phyloP scores from a whole-genome alignment of 2,329 filamentous ascomycete genomes.

The Penicillium sp. region DNA sequence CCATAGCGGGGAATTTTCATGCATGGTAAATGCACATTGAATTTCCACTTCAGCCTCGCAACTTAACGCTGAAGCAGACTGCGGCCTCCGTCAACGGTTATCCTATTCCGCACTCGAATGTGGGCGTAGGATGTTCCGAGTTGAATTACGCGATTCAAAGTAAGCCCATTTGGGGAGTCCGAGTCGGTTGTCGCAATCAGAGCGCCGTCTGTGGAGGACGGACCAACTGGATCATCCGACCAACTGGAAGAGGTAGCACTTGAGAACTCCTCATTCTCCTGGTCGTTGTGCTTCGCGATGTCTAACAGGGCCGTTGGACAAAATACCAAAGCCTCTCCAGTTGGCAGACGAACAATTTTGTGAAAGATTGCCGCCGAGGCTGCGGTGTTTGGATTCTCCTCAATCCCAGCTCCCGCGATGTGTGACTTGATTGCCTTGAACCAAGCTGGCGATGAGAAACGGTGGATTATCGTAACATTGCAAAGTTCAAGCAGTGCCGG shows the following conservation, averaged over 20 bases:
- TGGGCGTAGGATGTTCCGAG: neutral
- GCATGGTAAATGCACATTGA: neutral
- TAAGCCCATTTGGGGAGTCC: neutral
- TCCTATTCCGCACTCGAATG: slow-evolving; percentile 4
- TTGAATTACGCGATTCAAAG: neutral
- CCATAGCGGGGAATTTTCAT: neutral
- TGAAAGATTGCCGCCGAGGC: neutral
- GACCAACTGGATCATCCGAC: neutral
- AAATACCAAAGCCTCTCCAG: slow-evolving; percentile 3
- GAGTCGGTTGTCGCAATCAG: neutral
- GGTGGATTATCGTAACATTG: neutral
- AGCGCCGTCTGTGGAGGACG: neutral
- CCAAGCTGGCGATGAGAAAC: slow-evolving; percentile 8
- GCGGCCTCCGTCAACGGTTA: slow-evolving; percentile 5
- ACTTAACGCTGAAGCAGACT: neutral
- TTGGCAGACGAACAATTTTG: neutral
- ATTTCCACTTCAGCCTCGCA: neutral
- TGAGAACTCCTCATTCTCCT: neutral
- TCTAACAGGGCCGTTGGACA: slow-evolving; percentile 2
- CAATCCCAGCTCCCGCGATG: neutral
- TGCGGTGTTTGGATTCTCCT: neutral
- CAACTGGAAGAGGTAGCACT: neutral
- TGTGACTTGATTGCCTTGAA: neutral
- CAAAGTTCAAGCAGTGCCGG: slow-evolving; percentile 2
- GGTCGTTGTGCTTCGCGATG: neutral